Base-by-base conservation (phyloP, 2,329 filamentous ascomycete genomes). In the Monosporascus sp. region DNA sequence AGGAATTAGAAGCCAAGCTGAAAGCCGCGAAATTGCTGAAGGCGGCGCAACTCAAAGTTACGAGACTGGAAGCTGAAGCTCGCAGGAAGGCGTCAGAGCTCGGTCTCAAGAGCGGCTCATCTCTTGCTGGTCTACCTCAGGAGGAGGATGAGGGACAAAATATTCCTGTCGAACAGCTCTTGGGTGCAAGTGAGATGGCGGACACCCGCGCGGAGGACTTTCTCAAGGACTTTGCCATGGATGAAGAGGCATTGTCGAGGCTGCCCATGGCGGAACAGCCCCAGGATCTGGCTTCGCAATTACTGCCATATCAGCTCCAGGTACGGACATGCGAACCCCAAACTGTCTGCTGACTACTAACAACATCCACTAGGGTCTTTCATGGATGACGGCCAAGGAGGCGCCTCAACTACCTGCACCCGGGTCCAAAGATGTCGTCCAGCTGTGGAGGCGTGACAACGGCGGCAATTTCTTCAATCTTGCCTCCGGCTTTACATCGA, bases 381-480 rank as follows among this genome's bases (percentile, higher is more conserved):
- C 85, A 17, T 96, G 91, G 91, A 82, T 96, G 80, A 74, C 84
- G 18, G 76, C 83, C 7, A 90, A 89, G 61, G 91, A 96, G 67
- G 81, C 78, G 15, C 89, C 90, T 0, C 68, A 77, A 37, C 73
- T 88, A 14, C 89, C 90, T 3, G 62, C 74, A 2, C 67, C 71
- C 25, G 81, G 78, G 0, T 81, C 84, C 0, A 72, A 77, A 1
- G 80, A 88, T 11, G 72, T 84, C 24, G 82, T 90, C 2, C 90
- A 96, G 69, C 75, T 96, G 15, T 96, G 91, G 91, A 88, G 85
- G 64, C 80, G 76, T 67, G 55, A 74, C 64, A 3, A 70, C 68
- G 50, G 65, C 66, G 25, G 56, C 6, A 68, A 67, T 38, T 89
- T 84, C 61, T 80, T 77, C 53, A 90, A 88, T 68, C 77, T 89